Percentiles rank a stretch among this genome's conserved stretches.
Evolutionary conservation across 306 rosid species (phyloP).

Genomic region (Prunus armeniaca): DNA sequence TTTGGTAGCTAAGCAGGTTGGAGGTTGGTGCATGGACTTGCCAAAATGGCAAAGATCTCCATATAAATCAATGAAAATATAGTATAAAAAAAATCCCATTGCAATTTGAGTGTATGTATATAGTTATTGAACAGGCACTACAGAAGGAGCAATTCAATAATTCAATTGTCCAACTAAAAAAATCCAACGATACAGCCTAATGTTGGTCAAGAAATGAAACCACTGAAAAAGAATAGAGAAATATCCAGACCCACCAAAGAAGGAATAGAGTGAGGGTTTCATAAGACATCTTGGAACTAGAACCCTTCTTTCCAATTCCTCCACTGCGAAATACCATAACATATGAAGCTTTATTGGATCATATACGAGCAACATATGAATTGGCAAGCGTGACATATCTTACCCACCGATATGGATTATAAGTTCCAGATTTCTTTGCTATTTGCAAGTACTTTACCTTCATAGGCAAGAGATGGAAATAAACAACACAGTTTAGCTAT

Average conservation of each 20-base stretch:
- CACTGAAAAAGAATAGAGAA: background rate
- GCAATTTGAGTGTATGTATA: background rate
- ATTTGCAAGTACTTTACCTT: constrained; percentile 87
- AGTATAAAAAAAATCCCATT: no score
- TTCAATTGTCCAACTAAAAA: background rate
- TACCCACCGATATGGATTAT: constrained; percentile 83
- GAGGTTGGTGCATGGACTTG: background rate
- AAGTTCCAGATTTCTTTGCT: constrained; percentile 63
- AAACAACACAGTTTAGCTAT: constrained; percentile 4
- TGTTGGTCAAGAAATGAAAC: background rate
- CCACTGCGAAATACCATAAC: constrained; percentile 10
- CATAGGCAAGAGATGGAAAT: background rate
- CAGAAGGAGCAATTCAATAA: background rate
- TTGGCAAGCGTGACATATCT: constrained; percentile 80
- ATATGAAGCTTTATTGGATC: constrained; percentile 25
- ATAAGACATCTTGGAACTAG: constrained; percentile 13
- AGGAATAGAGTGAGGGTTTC: background rate
- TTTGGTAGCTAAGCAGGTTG: background rate
- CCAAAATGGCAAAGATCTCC: background rate
- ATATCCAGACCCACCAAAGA: background rate
- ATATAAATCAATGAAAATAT: background rate
- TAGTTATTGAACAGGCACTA: background rate
- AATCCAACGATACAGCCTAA: background rate
- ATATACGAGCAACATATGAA: constrained; percentile 79
- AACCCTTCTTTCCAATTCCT: constrained; percentile 9